phyloP scores from a whole-genome alignment of 1,284 basidiomycete species.

The Leccinum fuscescens region DNA sequence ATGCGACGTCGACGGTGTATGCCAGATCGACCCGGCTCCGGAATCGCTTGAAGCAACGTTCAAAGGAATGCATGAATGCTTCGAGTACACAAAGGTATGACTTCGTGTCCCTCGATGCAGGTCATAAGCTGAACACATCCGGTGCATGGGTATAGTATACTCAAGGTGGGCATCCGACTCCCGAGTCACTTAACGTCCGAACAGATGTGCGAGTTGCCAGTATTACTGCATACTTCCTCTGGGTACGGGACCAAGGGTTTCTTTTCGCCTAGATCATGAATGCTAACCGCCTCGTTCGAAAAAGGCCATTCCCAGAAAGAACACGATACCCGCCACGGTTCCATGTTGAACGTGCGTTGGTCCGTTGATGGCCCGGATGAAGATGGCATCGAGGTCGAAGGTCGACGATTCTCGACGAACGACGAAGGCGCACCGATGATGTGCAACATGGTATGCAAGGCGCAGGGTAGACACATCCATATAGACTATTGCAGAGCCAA shows the following conservation, averaged over 20 bases:
- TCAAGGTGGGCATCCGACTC: too few species aligned
- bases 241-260: constrained; percentile 34
- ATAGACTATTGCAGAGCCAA: constrained; percentile 52
- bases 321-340: constrained; percentile 60
- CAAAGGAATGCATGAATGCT: constrained; percentile 42
- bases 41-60: constrained; percentile 57
- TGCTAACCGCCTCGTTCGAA: not conserved
- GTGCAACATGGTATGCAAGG: constrained; percentile 50
- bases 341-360: constrained; percentile 58
- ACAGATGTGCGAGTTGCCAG: constrained; percentile 51
- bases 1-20: constrained; percentile 48
- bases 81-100: constrained; percentile 46
- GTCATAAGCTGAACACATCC: too few species aligned
- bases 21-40: constrained; percentile 52
- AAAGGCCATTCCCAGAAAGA: constrained; percentile 55
- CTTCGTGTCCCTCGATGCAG: not conserved
- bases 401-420: constrained; percentile 49
- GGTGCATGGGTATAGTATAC: too few species aligned
- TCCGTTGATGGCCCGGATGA: constrained; percentile 48
- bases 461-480: constrained; percentile 44
- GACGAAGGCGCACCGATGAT: constrained; percentile 65
- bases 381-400: constrained; percentile 46
- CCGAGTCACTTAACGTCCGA: constrained; percentile 3
- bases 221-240: constrained; percentile 57
- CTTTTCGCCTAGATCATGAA: not conserved